phyloP scores from a whole-genome alignment of 345 rosid species.

The Populus alba region DNA sequence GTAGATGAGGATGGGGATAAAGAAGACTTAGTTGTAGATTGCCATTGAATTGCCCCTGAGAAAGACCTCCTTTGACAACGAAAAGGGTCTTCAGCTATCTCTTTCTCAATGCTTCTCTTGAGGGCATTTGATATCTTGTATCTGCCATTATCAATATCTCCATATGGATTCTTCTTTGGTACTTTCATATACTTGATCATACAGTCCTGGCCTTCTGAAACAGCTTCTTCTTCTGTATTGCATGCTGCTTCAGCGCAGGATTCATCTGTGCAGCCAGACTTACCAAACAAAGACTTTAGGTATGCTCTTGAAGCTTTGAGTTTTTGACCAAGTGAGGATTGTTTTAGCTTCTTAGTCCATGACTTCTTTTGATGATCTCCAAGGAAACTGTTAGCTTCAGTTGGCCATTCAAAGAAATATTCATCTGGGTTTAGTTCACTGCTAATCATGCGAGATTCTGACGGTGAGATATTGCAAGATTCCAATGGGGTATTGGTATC shows the following conservation, averaged over 20 bases:
- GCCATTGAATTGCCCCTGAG: slow-evolving; percentile 72
- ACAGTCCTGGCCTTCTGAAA: slow-evolving; percentile 21
- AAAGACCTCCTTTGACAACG: slow-evolving; percentile 67
- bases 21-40: slow-evolving; percentile 43
- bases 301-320: slow-evolving; percentile 70
- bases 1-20: neutral
- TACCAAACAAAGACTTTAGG: slow-evolving; percentile 57
- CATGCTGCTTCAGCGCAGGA: slow-evolving; percentile 37
- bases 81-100: slow-evolving; percentile 30
- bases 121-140: slow-evolving; percentile 17
- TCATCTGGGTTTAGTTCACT: slow-evolving; percentile 56
- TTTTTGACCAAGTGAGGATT: slow-evolving; percentile 53
- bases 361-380: slow-evolving; percentile 33
- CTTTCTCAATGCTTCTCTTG: slow-evolving; percentile 38
- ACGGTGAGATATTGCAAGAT: slow-evolving; percentile 45
- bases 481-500: slow-evolving; percentile 25
- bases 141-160: slow-evolving; percentile 22
- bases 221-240: slow-evolving; percentile 27
- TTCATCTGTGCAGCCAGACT: slow-evolving; percentile 55
- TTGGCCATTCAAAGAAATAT: slow-evolving; percentile 57
- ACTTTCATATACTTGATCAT: slow-evolving; percentile 31
- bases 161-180: slow-evolving; percentile 40
- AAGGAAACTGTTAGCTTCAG: slow-evolving; percentile 45
- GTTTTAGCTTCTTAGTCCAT: slow-evolving; percentile 52
- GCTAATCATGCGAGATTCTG: slow-evolving; percentile 58